phyloP scores from a whole-genome alignment of 768 basidiomycete genomes.

The Trametes maxima region DNA sequence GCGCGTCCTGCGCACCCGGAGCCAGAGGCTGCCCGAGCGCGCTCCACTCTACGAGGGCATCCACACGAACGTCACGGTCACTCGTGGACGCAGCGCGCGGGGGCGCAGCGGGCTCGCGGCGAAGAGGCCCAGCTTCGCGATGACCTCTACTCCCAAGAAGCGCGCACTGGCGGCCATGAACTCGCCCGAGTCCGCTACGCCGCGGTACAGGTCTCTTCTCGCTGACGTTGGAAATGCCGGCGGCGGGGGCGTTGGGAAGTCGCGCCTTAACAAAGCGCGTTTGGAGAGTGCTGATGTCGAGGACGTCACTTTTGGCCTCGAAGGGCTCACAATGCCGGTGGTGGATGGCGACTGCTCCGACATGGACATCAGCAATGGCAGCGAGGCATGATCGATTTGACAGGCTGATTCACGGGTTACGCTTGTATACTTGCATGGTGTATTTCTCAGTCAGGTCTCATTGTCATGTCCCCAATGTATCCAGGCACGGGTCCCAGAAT shows the following conservation, averaged over 20 bases:
- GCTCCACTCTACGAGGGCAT: constrained; percentile 9
- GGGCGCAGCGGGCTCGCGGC: not conserved
- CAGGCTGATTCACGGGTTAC: no score
- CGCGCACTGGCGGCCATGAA: constrained; percentile 10
- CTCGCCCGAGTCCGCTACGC: constrained; percentile 11
- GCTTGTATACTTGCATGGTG: no score
- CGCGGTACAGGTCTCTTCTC: constrained; percentile 8
- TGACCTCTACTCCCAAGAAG: constrained; percentile 31
- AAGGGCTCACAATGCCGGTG: constrained; percentile 22
- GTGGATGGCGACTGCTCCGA: not conserved
- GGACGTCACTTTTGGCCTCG: constrained; percentile 25
- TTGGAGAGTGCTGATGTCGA: constrained; percentile 1
- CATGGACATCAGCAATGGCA: constrained; percentile 6
- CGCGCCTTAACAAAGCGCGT: not conserved
- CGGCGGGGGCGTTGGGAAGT: not conserved
- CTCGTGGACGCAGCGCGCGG: constrained; percentile 23
- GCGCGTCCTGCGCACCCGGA: constrained; percentile 25
- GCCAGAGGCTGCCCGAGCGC: constrained; percentile 23
- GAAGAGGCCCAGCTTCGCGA: constrained; percentile 19
- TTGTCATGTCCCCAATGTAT: not conserved
- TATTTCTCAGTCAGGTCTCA: no score
- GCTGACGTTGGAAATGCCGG: not conserved
- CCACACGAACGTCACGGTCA: constrained; percentile 24
- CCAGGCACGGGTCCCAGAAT: not conserved
- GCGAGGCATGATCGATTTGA: not conserved